A percentile compares a stretch with the other conserved stretches of the same genome.
phyloP scores from a whole-genome alignment of 306 rosid species.

The Gynostemma pentaphyllum region DNA sequence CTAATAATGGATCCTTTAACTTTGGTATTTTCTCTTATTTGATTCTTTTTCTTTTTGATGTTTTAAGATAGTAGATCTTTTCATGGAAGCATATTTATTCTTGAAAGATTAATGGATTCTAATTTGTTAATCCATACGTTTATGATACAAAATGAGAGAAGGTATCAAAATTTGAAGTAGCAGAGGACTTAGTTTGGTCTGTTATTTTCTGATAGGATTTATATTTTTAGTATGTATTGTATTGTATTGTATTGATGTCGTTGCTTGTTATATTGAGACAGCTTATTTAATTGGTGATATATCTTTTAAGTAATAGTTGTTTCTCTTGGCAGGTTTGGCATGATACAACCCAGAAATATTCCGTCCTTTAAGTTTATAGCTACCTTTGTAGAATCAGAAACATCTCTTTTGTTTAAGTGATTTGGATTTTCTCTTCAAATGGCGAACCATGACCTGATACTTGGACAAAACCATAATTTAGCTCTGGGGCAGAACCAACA shows the following conservation, averaged over 20 bases:
- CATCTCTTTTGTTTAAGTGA: slow-evolving; percentile 1
- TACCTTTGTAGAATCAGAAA: slow-evolving; percentile 18
- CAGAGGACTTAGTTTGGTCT: background rate
- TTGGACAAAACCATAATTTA: slow-evolving; percentile 55
- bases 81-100: background rate
- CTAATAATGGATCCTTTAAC: background rate
- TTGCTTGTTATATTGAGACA: background rate
- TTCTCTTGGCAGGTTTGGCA: slow-evolving; percentile 7
- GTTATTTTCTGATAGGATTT: background rate
- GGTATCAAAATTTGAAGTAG: background rate
- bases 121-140: background rate
- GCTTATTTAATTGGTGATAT: background rate
- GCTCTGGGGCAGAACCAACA: slow-evolving; percentile 64
- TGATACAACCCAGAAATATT: background rate
- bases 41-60: background rate
- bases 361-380: slow-evolving; percentile 10
- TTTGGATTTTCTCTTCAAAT: slow-evolving; percentile 24
- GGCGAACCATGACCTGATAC: slow-evolving; percentile 68
- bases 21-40: background rate
- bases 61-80: background rate
- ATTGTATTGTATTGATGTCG: background rate
- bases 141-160: background rate
- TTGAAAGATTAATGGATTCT: background rate
- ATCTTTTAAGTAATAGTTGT: background rate
- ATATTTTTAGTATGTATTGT: background rate